Base-by-base conservation (phyloP, 2,329 filamentous ascomycete species). In the Scedosporium apiospermum region DNA sequence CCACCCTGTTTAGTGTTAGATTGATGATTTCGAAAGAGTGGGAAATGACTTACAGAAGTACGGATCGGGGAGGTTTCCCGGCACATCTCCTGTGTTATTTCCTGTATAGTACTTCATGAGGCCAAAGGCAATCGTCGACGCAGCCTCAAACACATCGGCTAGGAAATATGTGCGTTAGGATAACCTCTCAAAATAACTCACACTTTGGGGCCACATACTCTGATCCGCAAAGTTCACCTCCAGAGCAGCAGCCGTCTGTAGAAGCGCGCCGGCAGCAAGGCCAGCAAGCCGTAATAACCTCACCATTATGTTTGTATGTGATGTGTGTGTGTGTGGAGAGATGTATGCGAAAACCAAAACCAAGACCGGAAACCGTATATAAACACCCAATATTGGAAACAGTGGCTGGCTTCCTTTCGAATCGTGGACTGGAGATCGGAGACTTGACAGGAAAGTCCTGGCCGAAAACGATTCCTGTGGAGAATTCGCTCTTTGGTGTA, bases 1-100 rank as follows among this genome's bases (percentile, higher is more conserved):
- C 88, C 88, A 92, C 88, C 78, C 65, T 66, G 21, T 49, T 27
- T 6, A 12, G 6, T 30, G 57, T 66, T 81, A 66, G 85, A n/a
- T 3, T 41, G 23, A 3, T 34, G 16, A 44, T 12, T 41, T 21
- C 23, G 51, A 80, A 65, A 84, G 6, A 76, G 76, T 49, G 78
- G 71, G 27, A 18, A 14, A 3, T 1, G 26, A 76, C 76, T 57
- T 74, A 76, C 88, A 91, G 71, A 87, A 90, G 68, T 88, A 88
- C 16, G 82, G 82, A 60, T 78, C 76, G 14, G 83, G 83, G 57
- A 86, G 70, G 71, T 85, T 85, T 30, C 83, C 83, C 2, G 83
- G 79, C 0, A 75, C 75, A 66, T 85, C 82, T 63, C 83, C 83
- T 0, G 83, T 84, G 67, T 82, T 80, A 72, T 85, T 85, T 63